A percentile compares a stretch with the other conserved stretches of the same genome.
phyloP scores from a whole-genome alignment of 1,284 basidiomycete species.

The Papiliotrema nemorosa region DNA sequence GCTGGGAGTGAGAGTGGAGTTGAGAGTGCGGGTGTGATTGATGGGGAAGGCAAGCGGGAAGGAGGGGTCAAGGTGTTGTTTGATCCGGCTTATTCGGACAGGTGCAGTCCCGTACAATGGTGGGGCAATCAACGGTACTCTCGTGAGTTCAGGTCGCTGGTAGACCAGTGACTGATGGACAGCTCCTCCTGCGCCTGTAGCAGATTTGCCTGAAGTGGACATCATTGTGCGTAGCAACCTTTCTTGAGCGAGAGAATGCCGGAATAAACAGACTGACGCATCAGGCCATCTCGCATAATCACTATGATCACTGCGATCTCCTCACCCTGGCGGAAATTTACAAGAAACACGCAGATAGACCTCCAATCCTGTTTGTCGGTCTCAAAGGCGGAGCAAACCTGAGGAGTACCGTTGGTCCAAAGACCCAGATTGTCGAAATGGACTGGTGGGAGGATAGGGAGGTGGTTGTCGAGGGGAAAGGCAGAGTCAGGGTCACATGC shows the following conservation, averaged over 20 bases:
- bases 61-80: slow-evolving; percentile 63
- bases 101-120: slow-evolving; percentile 59
- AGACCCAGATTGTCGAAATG: slow-evolving; percentile 55
- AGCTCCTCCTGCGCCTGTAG: slow-evolving; percentile 59
- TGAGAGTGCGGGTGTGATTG: too few species aligned
- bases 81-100: slow-evolving; percentile 65
- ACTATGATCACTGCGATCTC: slow-evolving; percentile 65
- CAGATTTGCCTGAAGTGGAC: slow-evolving; percentile 64
- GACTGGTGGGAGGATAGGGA: slow-evolving; percentile 64
- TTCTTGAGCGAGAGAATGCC: slow-evolving; percentile 8
- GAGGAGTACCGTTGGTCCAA: slow-evolving; percentile 39
- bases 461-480: slow-evolving; percentile 27
- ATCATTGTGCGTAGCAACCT: slow-evolving; percentile 57
- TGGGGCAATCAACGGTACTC: slow-evolving; percentile 60
- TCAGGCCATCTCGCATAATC: slow-evolving; percentile 57
- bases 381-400: slow-evolving; percentile 58
- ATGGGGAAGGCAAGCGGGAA: slow-evolving; percentile 19
- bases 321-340: slow-evolving; percentile 54
- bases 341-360: slow-evolving; percentile 37
- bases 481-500: slow-evolving; percentile 30
- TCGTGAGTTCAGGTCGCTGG: slow-evolving; percentile 41
- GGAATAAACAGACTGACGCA: background rate
- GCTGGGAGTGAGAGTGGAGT: background rate
- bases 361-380: slow-evolving; percentile 62
- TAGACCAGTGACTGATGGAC: slow-evolving; percentile 4